Base-by-base conservation (phyloP, 2,329 filamentous ascomycete species). In the Aspergillus neoniger region DNA sequence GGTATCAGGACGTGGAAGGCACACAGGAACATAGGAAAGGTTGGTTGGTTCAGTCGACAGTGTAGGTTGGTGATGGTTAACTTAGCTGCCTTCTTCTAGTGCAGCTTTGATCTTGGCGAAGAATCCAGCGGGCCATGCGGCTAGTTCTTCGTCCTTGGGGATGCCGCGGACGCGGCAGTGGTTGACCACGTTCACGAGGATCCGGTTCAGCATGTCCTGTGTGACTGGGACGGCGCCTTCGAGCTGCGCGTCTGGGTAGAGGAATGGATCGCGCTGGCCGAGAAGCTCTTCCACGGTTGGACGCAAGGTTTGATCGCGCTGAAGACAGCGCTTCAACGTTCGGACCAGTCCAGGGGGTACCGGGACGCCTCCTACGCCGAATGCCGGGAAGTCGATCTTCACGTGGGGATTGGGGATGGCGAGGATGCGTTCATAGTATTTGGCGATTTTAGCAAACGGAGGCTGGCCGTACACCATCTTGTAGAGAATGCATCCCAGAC, bases 381-480 rank as follows among this genome's bases (percentile, higher is more conserved):
- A 76, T 3, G 72, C 68, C 2, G 80, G 80, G 60, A 80, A 82
- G 30, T 79, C 75, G 54, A 82, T 82, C 57, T 77, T 72, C 39
- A 82, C 78, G 54, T 77, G 77, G 7, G 80, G 80, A 62, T 82
- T 82, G 10, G 80, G 79, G 56, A 83, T 83, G 12, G 79, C 78
- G 76, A 82, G 77, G 59, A 96, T 95, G 21, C 92, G 88, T 39
- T 91, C 87, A 80, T 96, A 91, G 71, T 89, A 91, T 76, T 94
- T 95, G 60, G 86, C 82, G 67, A 99, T 96, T 73, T 98, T 93
- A 14, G 89, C 92, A 72, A 99, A 99, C 0, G 95, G 95, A 3
- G 92, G 90, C n/a, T 89, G 85, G n/a, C 95, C 95, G 73, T 99
- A 99, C 0, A 94, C 91, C 91, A 99, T 96, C 74, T 98, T 94